These are phyloP conservation scores for Datura wrightii DNA, from an alignment of 257 asterid species.

Conservation along the genomic window DNA sequence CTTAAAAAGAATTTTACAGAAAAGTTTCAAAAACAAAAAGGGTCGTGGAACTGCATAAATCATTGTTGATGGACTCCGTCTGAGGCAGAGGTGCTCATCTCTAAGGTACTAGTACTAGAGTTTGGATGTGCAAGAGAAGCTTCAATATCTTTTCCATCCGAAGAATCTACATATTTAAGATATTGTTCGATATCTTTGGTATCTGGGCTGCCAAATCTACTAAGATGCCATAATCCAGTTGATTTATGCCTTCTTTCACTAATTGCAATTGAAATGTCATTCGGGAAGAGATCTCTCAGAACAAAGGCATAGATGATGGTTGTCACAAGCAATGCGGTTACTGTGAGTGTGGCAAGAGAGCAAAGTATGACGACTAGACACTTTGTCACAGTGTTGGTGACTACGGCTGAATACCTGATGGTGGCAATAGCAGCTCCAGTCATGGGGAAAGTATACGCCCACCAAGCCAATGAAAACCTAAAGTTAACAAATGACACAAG, in stretches of 20 bases:
- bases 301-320: conserved; percentile 75
- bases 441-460: conserved; percentile 98
- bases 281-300: conserved; percentile 69
- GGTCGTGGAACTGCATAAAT: neutral
- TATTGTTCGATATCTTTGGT: conserved; percentile 43
- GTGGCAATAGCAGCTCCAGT: conserved; percentile 81
- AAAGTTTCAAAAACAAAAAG: neutral
- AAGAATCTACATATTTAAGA: conserved; percentile 56
- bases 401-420: conserved; percentile 59
- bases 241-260: conserved; percentile 54
- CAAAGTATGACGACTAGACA: conserved; percentile 54
- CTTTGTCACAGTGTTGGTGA: conserved; percentile 48
- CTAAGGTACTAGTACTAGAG: conserved; percentile 28
- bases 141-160: conserved; percentile 55
- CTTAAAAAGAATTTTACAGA: conserved; percentile 2
- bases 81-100: conserved; percentile 5
- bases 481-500: neutral
- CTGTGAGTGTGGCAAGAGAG: conserved; percentile 58
- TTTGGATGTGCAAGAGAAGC: conserved; percentile 38
- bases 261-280: conserved; percentile 80
- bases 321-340: conserved; percentile 55
- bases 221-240: conserved; percentile 48
- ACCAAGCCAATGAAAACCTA: conserved; percentile 85
- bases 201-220: conserved; percentile 52
- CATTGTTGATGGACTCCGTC: conserved; percentile 2